Percentiles rank a stretch among this genome's conserved stretches.
Conservation (phyloP, 768 basidiomycete genomes). For the Dioszegia hungarica region DNA sequence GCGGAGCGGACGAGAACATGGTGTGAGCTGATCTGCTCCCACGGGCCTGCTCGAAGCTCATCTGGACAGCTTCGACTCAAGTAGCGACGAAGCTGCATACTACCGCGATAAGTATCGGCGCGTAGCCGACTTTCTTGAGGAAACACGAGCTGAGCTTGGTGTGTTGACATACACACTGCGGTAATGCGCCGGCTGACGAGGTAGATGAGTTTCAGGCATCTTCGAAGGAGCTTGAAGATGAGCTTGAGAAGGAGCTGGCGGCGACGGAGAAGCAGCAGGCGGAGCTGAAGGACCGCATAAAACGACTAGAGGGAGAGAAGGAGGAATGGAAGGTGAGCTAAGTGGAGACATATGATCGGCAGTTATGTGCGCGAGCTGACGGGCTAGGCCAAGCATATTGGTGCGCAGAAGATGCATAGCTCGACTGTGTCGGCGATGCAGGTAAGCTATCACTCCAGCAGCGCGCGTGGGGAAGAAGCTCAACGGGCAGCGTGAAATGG, state of each 20-base stretch:
- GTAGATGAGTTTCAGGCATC: constrained; percentile 47
- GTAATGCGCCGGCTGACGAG: not conserved
- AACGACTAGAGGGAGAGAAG: constrained; percentile 37
- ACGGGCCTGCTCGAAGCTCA: no score
- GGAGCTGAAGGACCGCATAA: constrained; percentile 36
- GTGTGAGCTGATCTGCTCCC: constrained; percentile 20
- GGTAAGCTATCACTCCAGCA: constrained; percentile 73
- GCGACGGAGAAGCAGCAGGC: constrained; percentile 38
- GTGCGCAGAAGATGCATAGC: constrained; percentile 59
- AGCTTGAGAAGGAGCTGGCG: constrained; percentile 44
- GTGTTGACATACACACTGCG: not conserved
- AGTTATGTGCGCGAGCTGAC: no score
- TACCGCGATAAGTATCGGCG: constrained; percentile 36
- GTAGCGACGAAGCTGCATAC: constrained; percentile 34
- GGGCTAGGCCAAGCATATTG: constrained; percentile 46
- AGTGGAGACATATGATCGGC: no score
- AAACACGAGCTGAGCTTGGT: constrained; percentile 44
- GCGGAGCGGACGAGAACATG: constrained; percentile 31
- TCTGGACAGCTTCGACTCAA: constrained; percentile 36
- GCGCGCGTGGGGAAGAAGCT: constrained; percentile 53
- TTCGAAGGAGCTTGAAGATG: constrained; percentile 48
- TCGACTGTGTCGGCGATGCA: constrained; percentile 85
- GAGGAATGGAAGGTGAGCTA: constrained; percentile 42
- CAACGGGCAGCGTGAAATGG: constrained; percentile 80
- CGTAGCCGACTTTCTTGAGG: constrained; percentile 36